Conservation (phyloP, 257 asterid species). For the Petunia secreta region DNA sequence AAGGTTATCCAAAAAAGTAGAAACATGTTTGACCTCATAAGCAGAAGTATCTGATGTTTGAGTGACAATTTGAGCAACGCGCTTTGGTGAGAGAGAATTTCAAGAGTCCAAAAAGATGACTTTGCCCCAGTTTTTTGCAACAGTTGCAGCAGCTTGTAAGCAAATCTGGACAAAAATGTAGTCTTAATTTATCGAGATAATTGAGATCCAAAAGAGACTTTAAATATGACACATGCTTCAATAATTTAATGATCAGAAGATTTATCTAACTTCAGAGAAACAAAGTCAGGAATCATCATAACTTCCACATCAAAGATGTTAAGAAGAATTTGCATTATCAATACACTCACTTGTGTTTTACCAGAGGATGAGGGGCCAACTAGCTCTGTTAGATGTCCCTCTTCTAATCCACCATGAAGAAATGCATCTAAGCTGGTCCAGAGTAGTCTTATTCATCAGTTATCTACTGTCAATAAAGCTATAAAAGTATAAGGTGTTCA, state of each 20-base stretch:
- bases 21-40: conserved; percentile 44
- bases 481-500: not conserved
- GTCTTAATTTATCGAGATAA: conserved; percentile 11
- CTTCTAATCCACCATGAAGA: conserved; percentile 71
- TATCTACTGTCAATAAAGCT: conserved; percentile 14
- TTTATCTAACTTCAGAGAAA: conserved; percentile 10
- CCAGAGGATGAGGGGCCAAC: conserved; percentile 92
- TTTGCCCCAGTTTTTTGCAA: conserved; percentile 57
- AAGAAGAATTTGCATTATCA: not conserved
- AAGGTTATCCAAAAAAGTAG: not conserved
- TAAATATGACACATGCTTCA: conserved; percentile 17
- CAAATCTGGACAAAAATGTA: conserved; percentile 54
- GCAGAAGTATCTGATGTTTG: conserved; percentile 44
- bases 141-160: conserved; percentile 67
- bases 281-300: conserved; percentile 1
- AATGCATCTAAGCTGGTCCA: conserved; percentile 70
- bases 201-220: not conserved
- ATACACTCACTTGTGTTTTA: conserved; percentile 74
- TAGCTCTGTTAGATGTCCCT: conserved; percentile 77
- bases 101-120: conserved; percentile 80
- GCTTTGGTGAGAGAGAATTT: conserved; percentile 80
- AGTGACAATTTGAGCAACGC: conserved; percentile 61
- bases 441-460: conserved; percentile 24
- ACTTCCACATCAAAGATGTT: conserved; percentile 2
- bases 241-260: conserved; percentile 12